Evolutionary conservation across 2,329 filamentous ascomycete species (phyloP).

Genomic region (Emydomyces testavorans): DNA sequence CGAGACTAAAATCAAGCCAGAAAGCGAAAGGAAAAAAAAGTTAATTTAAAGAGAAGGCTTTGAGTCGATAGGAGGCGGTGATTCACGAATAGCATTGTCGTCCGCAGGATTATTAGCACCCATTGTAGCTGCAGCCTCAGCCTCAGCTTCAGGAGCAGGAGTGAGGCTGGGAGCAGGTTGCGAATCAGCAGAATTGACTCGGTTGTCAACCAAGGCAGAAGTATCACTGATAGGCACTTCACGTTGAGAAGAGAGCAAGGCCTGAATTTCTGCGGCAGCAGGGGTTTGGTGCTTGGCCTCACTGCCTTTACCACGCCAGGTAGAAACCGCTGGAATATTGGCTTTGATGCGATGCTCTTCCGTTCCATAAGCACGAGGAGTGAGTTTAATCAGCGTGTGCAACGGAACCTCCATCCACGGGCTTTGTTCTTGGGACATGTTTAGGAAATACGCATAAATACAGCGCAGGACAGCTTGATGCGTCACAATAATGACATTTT

Average conservation of each 20-base stretch:
- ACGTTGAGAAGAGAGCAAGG: conserved; percentile 2
- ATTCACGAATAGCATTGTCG: not conserved
- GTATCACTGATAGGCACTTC: not conserved
- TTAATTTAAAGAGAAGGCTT: not conserved
- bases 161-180: not conserved
- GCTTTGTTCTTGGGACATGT: conserved; percentile 79
- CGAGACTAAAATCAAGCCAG: not conserved
- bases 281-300: conserved; percentile 68
- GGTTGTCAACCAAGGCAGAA: not conserved
- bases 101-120: not conserved
- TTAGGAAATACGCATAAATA: conserved; percentile 99
- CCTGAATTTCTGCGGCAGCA: conserved; percentile 4
- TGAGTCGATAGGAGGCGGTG: not conserved
- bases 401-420: conserved; percentile 98
- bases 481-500: conserved; percentile 95
- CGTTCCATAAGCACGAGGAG: conserved; percentile 85
- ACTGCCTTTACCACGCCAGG: conserved; percentile 87
- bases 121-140: not conserved
- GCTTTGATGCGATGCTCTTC: conserved; percentile 79
- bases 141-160: not conserved
- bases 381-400: conserved; percentile 92
- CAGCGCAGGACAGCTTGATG: conserved; percentile 94
- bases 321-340: conserved; percentile 90
- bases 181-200: too few relatives aligned
- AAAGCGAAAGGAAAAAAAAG: too few relatives aligned